Evolutionary conservation across 2,329 filamentous ascomycete species (phyloP), one percentile per base, ranked within the genome.

Genomic region (Daldinia sp.): DNA sequence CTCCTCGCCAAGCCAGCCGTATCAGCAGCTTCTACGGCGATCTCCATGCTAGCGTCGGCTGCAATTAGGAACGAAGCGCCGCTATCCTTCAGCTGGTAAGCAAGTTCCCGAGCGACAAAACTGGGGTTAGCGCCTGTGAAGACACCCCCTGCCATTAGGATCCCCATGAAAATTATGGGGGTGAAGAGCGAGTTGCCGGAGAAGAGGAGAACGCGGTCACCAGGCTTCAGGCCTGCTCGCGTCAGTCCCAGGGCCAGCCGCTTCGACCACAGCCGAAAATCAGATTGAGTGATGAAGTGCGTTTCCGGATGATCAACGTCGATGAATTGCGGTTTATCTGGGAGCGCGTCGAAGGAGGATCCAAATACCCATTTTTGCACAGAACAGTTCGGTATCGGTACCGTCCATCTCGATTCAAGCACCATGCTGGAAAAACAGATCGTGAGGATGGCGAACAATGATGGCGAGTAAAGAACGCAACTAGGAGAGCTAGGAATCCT

Each of bases 121-220:
- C 84, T 85, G 0, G 91, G 91, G 68, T 93, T 93, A 1, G 91
- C 91, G 28, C 92, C 92, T 0, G 90, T 92, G 81, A 95, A 95
- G 60, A 95, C 82, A 1, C 91, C 92, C 3, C 92, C 92, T 0
- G 92, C 91, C 88, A 93, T 93, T 57, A 93, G 83, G 20, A 92
- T 84, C 15, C 92, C 92, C 78, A 93, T 84, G 60, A 94, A 88
- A 1, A 92, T 82, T 0, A 88, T 83, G 0, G 92, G 90, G 76
- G 90, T 93, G 81, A 91, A 93, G 13, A 95, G 79, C 72, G 87
- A 90, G 79, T 94, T 95, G 23, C 89, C 87, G 0, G 90, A 90
- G 79, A 91, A 94, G 20, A 95, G 81, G 53, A 95, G 81, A 4
- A 95, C 88, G 1, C 92, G 88, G 72, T 94, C 92, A 10, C 92